A percentile compares a stretch with the other conserved stretches of the same genome.
Conservation (phyloP, 2,329 filamentous ascomycete genomes). For the Trichoderma breve region DNA sequence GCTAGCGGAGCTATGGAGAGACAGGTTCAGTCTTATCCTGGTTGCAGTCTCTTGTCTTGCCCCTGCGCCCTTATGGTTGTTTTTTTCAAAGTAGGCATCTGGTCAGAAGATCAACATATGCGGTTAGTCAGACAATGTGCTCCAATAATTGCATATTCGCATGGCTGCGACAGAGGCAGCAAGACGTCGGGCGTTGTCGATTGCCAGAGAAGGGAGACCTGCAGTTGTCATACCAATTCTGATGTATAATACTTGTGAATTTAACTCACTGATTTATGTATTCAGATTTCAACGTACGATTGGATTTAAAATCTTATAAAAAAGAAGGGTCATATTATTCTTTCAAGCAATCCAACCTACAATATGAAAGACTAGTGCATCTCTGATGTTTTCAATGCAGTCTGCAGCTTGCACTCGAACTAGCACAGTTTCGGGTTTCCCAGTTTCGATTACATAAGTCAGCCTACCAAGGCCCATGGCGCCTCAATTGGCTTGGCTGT, state of each 20-base stretch:
- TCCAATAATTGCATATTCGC: not conserved
- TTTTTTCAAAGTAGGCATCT: slow-evolving; percentile 7
- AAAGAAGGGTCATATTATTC: not conserved
- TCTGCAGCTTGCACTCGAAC: not conserved
- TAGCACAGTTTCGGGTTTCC: not conserved
- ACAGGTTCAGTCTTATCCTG: not conserved
- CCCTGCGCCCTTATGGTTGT: not conserved
- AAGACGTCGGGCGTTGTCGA: not conserved
- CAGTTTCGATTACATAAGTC: not conserved
- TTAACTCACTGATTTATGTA: not conserved
- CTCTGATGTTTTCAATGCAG: not conserved
- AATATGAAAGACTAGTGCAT: not conserved
- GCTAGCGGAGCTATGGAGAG: not conserved
- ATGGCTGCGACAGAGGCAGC: not conserved
- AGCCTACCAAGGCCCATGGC: not conserved
- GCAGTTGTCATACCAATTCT: not conserved
- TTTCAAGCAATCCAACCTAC: not conserved
- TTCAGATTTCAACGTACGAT: not conserved
- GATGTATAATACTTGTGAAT: not conserved
- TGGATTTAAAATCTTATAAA: not conserved
- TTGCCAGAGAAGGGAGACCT: not conserved
- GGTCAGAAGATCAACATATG: slow-evolving; percentile 3
- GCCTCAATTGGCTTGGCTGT: not conserved
- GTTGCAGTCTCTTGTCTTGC: not conserved
- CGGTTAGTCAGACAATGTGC: not conserved